Base-by-base conservation (phyloP, 305 asterid genomes). In the Plantago lanceolata region DNA sequence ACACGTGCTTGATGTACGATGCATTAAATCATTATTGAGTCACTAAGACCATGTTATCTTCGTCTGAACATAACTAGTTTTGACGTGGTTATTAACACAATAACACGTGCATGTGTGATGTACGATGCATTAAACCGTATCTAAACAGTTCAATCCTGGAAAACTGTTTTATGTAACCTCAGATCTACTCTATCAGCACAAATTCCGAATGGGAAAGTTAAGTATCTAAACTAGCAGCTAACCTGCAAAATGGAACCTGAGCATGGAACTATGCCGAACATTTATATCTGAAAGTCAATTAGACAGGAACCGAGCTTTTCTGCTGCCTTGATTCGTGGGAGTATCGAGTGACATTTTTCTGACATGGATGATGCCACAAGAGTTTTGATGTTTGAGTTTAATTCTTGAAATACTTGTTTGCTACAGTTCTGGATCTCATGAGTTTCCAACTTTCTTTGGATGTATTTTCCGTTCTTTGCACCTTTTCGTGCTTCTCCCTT, bases 281-380 rank as follows among this genome's bases (percentile, higher is more conserved):
- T 59, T 48, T 71, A 88, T 65, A 88, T 88, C 70, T 88, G 86
- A 72, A 80, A 88, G 72, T 85, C 84, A 43, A 88, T 69, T 12
- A 45, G n/a, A 56, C 85, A 82, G 40, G 54, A 62, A 12, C 92
- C 85, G 37, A 59, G 64, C 68, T 66, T 65, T 74, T 86, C 92
- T 43, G 95, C 93, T 18, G 80, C 74, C 80, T 82, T 79, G 26
- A 86, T 74, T 61, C 75, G 78, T 67, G 26, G 67, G 69, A 81
- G 80, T 69, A 86, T 54, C 14, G 83, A 74, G 45, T 49, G 48
- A 57, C 48, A 48, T 59, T 63, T 50, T 66, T 64, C 40, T 64
- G 65, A 51, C 47, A 69, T 48, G 19, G 82, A 78, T n/a, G 73
- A 48, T 18, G 68, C 37, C n/a, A n/a, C n/a, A n/a, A n/a, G n/a